Base-by-base conservation (phyloP, 768 basidiomycete genomes). In the Rossbeevera mucosa region DNA sequence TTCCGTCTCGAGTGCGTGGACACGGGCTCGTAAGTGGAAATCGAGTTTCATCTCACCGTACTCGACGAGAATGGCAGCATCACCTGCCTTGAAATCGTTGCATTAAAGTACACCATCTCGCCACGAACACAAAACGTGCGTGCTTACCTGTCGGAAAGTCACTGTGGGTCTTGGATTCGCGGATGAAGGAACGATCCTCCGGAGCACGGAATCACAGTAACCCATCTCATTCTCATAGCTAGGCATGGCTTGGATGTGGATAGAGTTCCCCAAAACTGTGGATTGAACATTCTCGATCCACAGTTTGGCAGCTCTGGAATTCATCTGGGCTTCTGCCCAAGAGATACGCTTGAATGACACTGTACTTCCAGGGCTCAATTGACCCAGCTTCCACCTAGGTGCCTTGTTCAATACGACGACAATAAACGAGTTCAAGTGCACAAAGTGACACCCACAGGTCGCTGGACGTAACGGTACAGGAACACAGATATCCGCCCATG, bases 331-430 rank as follows among this genome's bases (percentile, higher is more conserved):
- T 2, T 72, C 64, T 1, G 59, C 54, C 73, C 77, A 78, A 0
- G 76, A 71, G 22, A 85, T 65, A 21, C 78, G 72, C 49, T 71
- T 71, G 64, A 87, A 85, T 29, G 67, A 68, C 4, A 88, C 68
- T 0, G 74, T 77, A 47, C 70, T 72, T 14, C 83, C 85, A 0
- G 85, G 79, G 18, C 75, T 71, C 24, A 86, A 58, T 60, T 88
- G 86, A 0, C 86, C 86, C 6, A 86, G 53, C 57, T 85, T 84
- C 84, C 84, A 87, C 69, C 82, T 82, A 50, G 9, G 11, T 30
- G 6, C 14, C n/a, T 9, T 14, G n/a, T 53, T 50, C 21, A 42
- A 21, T 12, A 48, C 8, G 5, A 21, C 1, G n/a, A 30, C 4
- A 16, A 43, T 24, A 38, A 8, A 20, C 12, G 4, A 28, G 36